Percentiles rank a stretch among this genome's conserved stretches.
Conservation (phyloP, 2,329 filamentous ascomycete genomes). For the Neodidymelliopsis sp. region DNA sequence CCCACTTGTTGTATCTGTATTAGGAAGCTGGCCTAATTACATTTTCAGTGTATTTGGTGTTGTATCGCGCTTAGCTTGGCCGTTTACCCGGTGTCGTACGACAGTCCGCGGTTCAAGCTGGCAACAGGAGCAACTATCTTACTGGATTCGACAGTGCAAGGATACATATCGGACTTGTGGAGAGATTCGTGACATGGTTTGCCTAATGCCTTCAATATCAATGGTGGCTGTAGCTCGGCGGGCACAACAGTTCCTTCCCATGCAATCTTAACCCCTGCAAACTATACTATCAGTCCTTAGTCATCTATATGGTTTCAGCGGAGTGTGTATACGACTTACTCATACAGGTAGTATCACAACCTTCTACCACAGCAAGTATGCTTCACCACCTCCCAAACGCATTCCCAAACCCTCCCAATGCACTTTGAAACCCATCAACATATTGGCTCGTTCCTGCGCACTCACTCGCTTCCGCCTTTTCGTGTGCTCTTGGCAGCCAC, state of each 20-base stretch:
- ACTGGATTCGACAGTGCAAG: too few relatives aligned
- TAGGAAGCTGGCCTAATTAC: too few relatives aligned
- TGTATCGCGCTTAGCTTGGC: slow-evolving; percentile 5
- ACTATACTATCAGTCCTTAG: neutral
- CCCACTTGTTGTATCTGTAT: neutral
- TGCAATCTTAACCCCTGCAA: too few relatives aligned
- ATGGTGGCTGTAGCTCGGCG: too few relatives aligned
- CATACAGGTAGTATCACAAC: neutral
- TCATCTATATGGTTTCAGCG: neutral
- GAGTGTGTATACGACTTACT: neutral
- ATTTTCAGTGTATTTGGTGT: neutral
- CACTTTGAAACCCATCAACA: slow-evolving; percentile 3
- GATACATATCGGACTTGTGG: too few relatives aligned
- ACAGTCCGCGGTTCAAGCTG: too few relatives aligned
- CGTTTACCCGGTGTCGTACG: neutral
- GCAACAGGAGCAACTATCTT: too few relatives aligned
- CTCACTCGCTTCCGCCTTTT: slow-evolving; percentile 46
- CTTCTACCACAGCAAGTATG: neutral
- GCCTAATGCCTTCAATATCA: too few relatives aligned
- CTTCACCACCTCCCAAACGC: slow-evolving; percentile 10
- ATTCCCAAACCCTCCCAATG: slow-evolving; percentile 2
- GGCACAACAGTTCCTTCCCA: too few relatives aligned
- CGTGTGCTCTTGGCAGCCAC: slow-evolving; percentile 57
- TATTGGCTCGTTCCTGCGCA: slow-evolving; percentile 33
- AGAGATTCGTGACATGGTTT: too few relatives aligned